Conservation (phyloP, 129 eudicot genomes). For the Chrysanthemum lavandulifolium region DNA sequence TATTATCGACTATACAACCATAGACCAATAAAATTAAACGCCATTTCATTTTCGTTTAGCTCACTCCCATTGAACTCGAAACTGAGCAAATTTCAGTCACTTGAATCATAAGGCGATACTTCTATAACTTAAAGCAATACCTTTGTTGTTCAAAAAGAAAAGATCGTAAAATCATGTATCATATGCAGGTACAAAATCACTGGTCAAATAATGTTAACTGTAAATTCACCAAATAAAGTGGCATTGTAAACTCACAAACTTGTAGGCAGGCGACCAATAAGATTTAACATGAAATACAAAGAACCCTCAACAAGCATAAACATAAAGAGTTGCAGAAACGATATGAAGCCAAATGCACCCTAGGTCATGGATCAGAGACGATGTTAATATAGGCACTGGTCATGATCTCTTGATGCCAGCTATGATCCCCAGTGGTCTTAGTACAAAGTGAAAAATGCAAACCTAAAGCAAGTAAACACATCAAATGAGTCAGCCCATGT, state of each 20-base stretch:
- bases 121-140: too few species aligned
- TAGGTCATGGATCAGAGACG: background rate
- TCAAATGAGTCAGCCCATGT: constrained; percentile 38
- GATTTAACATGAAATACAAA: constrained; percentile 3
- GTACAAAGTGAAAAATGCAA: constrained; percentile 11
- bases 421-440: constrained; percentile 15
- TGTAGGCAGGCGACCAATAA: background rate
- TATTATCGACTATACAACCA: background rate
- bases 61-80: too few species aligned
- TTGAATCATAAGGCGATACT: too few species aligned
- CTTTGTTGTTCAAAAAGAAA: background rate
- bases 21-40: too few species aligned
- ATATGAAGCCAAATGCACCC: constrained; percentile 14
- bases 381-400: background rate
- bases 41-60: too few species aligned
- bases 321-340: constrained; percentile 14
- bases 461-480: constrained; percentile 5
- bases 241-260: constrained; percentile 14
- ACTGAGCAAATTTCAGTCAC: background rate
- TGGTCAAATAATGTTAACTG: background rate
- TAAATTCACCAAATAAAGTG: constrained; percentile 1
- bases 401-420: constrained; percentile 12
- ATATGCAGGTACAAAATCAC: background rate
- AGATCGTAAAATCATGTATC: background rate
- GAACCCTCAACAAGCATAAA: constrained; percentile 1